Evolutionary conservation across 345 rosid species (phyloP), one percentile per base, ranked within the genome.

Genomic region (Aegle marmelos): DNA sequence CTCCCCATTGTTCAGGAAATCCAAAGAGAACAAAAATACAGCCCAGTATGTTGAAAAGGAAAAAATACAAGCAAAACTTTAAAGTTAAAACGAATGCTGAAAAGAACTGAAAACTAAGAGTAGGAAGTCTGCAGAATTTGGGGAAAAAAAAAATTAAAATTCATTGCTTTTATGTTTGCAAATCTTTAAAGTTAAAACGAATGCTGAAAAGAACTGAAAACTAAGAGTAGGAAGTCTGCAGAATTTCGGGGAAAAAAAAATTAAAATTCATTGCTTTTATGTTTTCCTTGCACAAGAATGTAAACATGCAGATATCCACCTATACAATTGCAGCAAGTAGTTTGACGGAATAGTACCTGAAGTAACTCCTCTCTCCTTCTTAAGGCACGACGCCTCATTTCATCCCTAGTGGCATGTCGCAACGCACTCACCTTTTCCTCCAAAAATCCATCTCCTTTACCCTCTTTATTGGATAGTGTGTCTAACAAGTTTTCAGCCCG

Each of bases 401-500:
- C 97, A 75, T 92, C 98, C 82, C 82, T 89, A 62, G 99, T 96
- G 79, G 99, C 97, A 79, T 91, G 89, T 64, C 98, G 93, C 82
- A 96, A 82, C 77, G 80, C 86, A 27, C 85, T 16, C 75, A 96
- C 93, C 82, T 93, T 93, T 81, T 89, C 98, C 81, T 83, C 93
- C 78, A 96, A 90, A 85, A 89, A 96, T 81, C 99, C 98, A 89
- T 96, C 98, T 73, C 97, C 97, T 83, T 90, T 91, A 17, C 94
- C 94, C 82, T 96, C 98, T 85, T 93, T 94, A 73, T 90, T 86
- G 62, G 98, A 91, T 33, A 96, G 89, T 5, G 94, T 92, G 85
- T 96, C 99, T 45, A 96, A 74, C 89, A 96, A 88, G 80, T 96
- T 96, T 83, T 96, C 99, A 80, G 98, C 99, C 85, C 97, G 91